A percentile compares a stretch with the other conserved stretches of the same genome.
These are phyloP conservation scores for Fusarium xylarioides DNA, from an alignment of 2,329 filamentous ascomycete genomes.

Conservation along the genomic window DNA sequence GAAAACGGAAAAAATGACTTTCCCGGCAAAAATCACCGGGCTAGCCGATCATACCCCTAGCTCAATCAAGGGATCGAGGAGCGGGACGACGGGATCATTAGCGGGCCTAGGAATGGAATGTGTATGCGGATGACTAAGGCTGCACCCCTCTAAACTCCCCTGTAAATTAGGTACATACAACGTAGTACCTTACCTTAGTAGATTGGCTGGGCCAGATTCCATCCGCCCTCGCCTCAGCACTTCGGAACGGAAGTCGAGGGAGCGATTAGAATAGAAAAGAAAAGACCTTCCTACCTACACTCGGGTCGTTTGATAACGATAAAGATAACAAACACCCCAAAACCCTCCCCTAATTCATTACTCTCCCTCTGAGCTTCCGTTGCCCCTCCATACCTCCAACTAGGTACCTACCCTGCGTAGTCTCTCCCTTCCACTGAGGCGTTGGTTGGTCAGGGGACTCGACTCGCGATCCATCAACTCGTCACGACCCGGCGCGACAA, in stretches of 20 bases:
- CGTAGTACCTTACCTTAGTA: neutral
- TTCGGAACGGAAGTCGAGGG: slow-evolving; percentile 16
- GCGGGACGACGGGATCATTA: slow-evolving; percentile 22
- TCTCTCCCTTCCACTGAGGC: slow-evolving; percentile 20
- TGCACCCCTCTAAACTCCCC: slow-evolving; percentile 13
- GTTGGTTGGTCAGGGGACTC: slow-evolving; percentile 26
- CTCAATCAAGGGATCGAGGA: neutral
- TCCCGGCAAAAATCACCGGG: too few species aligned
- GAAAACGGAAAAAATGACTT: too few species aligned
- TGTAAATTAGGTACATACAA: neutral
- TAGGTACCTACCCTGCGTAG: neutral
- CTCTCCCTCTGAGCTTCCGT: neutral
- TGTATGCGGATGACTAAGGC: slow-evolving; percentile 30
- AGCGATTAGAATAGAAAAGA: neutral
- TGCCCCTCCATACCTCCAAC: neutral
- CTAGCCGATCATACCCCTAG: too few species aligned
- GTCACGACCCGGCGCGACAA: slow-evolving; percentile 4
- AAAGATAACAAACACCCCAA: neutral
- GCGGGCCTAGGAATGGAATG: slow-evolving; percentile 34
- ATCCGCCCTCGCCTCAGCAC: slow-evolving; percentile 8
- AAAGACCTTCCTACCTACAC: slow-evolving; percentile 23
- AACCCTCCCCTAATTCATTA: slow-evolving; percentile 3
- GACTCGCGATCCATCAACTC: neutral
- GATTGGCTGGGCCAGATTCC: neutral
- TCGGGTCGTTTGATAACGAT: slow-evolving; percentile 29